Evolutionary conservation across 2,329 filamentous ascomycete genomes (phyloP).

Genomic region (Penicillium sp.): DNA sequence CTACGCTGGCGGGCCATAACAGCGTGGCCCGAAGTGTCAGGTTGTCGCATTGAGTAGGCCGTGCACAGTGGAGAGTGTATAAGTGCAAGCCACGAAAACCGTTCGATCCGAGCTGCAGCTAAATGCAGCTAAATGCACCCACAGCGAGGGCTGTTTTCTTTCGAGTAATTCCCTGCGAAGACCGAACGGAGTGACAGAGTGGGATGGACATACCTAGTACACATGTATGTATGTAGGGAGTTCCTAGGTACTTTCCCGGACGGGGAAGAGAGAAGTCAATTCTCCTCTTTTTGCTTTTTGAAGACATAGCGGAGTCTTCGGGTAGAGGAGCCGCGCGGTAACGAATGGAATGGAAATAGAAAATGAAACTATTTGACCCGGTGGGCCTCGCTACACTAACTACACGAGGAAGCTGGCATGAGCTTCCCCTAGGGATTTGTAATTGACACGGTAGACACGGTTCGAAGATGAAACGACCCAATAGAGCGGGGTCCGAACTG

Average conservation of each 20-base stretch:
- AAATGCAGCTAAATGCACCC: not conserved
- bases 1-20: not conserved
- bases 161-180: not conserved
- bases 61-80: not conserved
- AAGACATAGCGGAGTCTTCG: slow-evolving; percentile 11
- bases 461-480: slow-evolving; percentile 29
- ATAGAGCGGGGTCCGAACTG: slow-evolving; percentile 28
- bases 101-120: not conserved
- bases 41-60: not conserved
- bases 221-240: too few species aligned
- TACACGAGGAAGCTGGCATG: too few species aligned
- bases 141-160: not conserved
- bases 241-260: not conserved
- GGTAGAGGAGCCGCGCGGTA: slow-evolving; percentile 21
- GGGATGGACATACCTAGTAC: too few species aligned
- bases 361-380: not conserved
- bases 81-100: not conserved
- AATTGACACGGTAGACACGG: not conserved
- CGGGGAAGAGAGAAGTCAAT: slow-evolving; percentile 3
- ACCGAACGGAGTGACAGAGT: not conserved
- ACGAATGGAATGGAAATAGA: slow-evolving; percentile 6
- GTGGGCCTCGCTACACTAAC: slow-evolving; percentile 2
- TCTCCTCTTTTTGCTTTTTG: slow-evolving; percentile 14
- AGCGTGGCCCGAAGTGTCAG: not conserved
- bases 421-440: not conserved